Conservation (phyloP, 139 green algal species). For the Marvania coccoides region DNA sequence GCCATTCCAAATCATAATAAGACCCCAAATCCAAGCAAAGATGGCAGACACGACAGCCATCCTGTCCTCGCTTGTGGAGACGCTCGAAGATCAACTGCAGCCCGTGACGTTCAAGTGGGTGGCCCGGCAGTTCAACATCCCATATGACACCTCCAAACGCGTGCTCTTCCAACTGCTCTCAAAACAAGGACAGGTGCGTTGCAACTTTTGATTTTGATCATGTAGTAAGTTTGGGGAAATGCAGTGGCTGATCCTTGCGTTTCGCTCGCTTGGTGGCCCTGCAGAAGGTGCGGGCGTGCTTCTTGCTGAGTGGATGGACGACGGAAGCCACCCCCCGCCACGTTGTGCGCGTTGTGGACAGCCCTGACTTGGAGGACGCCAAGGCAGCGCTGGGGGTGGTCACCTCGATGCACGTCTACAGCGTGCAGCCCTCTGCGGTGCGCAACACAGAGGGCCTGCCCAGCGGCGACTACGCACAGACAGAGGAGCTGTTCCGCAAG, state of each 20-base stretch:
- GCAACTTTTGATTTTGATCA: not conserved
- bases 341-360: slow-evolving; percentile 13
- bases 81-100: slow-evolving; percentile 10
- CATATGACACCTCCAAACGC: slow-evolving; percentile 33
- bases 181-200: slow-evolving; percentile 15
- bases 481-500: slow-evolving; percentile 20
- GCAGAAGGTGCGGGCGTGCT: slow-evolving; percentile 39
- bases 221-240: too few species aligned
- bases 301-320: slow-evolving; percentile 41
- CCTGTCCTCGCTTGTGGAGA: not conserved
- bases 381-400: slow-evolving; percentile 16
- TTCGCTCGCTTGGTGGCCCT: not conserved
- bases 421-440: slow-evolving; percentile 32
- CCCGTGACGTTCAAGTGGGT: slow-evolving; percentile 47
- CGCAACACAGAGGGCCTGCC: slow-evolving; percentile 35
- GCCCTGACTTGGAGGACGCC: slow-evolving; percentile 22
- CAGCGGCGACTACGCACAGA: slow-evolving; percentile 30
- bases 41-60: too few species aligned
- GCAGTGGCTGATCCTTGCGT: too few species aligned
- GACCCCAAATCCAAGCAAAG: too few species aligned
- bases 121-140: slow-evolving; percentile 24
- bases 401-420: slow-evolving; percentile 46
- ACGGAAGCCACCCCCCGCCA: slow-evolving; percentile 6
- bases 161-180: slow-evolving; percentile 28
- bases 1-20: too few species aligned